Evolutionary conservation across 1,284 basidiomycete genomes (phyloP), one percentile per base, ranked within the genome.

Genomic region (Amylostereum areolatum): DNA sequence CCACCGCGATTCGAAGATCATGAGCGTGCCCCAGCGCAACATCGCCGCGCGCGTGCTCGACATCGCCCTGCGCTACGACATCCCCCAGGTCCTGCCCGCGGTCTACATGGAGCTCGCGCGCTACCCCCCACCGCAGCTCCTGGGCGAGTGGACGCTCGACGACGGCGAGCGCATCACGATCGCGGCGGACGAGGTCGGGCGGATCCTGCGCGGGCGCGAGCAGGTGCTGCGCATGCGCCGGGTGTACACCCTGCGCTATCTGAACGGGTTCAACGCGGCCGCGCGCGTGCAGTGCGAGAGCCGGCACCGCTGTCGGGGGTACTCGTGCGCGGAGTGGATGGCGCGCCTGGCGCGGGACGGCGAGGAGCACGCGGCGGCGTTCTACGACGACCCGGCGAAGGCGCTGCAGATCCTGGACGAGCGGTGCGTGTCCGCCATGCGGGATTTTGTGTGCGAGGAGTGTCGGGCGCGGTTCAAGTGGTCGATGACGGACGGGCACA

Each of bases 141-240:
- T n/a, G n/a, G n/a, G n/a, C n/a, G 37, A n/a, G 5, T 39, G 37
- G 44, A 24, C n/a, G 11, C n/a, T 11, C 29, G 18, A 34, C 44
- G 30, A 35, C 9, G 32, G 31, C n/a, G n/a, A n/a, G 7, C 18
- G 18, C n/a, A 18, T 45, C 3, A 30, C 10, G 18, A 9, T 45
- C n/a, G 31, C 44, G 5, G 27, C 24, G 9, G 29, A 45, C 2
- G 44, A 45, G 31, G n/a, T 45, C 8, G 7, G 24, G 27, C 12
- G 44, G 44, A 30, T 45, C 6, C 18, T 45, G 7, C 28, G 31
- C n/a, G 44, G 44, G n/a, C 44, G 32, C 29, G 44, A 45, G 24
- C n/a, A n/a, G 7, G n/a, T 45, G 7, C 2, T 32, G 2, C 27
- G 35, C 10, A 35, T 35, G 18, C 44, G 44, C 11, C 44, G 32